Evolutionary conservation across 805 yeast genomes (phyloP).

Genomic region (Barnettozyma vustinii): DNA sequence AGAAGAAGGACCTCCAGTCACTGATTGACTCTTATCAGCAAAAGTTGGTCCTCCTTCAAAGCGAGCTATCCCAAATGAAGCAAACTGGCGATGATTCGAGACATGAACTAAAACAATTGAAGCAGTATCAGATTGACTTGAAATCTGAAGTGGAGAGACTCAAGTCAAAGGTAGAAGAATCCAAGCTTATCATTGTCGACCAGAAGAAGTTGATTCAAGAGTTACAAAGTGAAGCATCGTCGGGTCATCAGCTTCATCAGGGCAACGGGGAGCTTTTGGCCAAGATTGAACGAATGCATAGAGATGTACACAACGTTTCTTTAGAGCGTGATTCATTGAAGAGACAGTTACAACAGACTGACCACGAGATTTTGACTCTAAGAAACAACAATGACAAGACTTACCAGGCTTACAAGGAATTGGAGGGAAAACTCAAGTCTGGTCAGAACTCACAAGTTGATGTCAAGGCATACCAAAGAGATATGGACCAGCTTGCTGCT

Average conservation of each 20-base stretch:
- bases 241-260: conserved; percentile 15
- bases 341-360: conserved; percentile 16
- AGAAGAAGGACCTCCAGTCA: conserved; percentile 4
- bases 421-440: conserved; percentile 11
- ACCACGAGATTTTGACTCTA: conserved; percentile 21
- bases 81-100: conserved; percentile 6
- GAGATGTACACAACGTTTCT: conserved; percentile 19
- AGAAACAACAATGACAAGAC: conserved; percentile 29
- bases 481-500: conserved; percentile 21
- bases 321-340: conserved; percentile 25
- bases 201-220: conserved; percentile 21
- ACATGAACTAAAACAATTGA: conserved; percentile 10
- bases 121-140: conserved; percentile 10
- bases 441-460: conserved; percentile 4
- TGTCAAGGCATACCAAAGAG: conserved; percentile 26
- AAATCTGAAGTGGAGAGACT: conserved; percentile 15
- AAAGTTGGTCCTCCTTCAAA: conserved; percentile 8
- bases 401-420: conserved; percentile 19
- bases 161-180: conserved; percentile 14
- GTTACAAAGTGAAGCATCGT: conserved; percentile 17
- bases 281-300: conserved; percentile 26
- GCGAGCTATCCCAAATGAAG: conserved; percentile 9
- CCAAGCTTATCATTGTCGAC: conserved; percentile 19
- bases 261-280: conserved; percentile 10
- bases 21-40: conserved; percentile 10